Conservation (phyloP, 2,329 filamentous ascomycete species). For the Samsoniella hepiali region DNA sequence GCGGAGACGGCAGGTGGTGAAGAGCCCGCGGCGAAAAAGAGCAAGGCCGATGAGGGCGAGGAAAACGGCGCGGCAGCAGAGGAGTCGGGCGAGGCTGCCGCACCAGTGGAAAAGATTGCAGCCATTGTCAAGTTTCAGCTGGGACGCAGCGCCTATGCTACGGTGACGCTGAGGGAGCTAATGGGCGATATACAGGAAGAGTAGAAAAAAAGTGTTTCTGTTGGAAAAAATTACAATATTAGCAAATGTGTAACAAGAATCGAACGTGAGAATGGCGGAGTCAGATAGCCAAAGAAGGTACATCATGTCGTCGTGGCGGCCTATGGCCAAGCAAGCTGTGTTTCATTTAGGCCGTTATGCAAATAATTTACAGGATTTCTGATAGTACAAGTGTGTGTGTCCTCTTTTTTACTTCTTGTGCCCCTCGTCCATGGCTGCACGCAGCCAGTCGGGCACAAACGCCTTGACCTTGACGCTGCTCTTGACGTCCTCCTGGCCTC, state of each 20-base stretch:
- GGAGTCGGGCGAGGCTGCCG: conserved; percentile 25
- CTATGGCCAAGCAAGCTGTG: too few relatives aligned
- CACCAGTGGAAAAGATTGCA: conserved; percentile 46
- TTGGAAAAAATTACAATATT: background rate
- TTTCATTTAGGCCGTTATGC: too few relatives aligned
- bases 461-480: conserved; percentile 62
- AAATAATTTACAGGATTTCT: too few relatives aligned
- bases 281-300: too few relatives aligned
- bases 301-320: too few relatives aligned
- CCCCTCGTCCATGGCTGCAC: conserved; percentile 36
- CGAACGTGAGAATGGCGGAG: background rate
- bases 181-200: conserved; percentile 49
- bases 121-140: conserved; percentile 74
- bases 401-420: background rate
- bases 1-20: conserved; percentile 18
- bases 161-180: conserved; percentile 75
- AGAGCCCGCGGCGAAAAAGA: conserved; percentile 20
- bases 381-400: too few relatives aligned
- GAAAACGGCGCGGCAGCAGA: conserved; percentile 29
- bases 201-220: background rate
- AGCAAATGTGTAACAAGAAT: background rate
- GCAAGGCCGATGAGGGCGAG: conserved; percentile 26
- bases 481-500: conserved; percentile 39
- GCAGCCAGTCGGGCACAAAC: conserved; percentile 77
- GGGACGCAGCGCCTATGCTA: conserved; percentile 78